Conservation (phyloP, 306 rosid genomes). For the Dalbergia cultrata region DNA sequence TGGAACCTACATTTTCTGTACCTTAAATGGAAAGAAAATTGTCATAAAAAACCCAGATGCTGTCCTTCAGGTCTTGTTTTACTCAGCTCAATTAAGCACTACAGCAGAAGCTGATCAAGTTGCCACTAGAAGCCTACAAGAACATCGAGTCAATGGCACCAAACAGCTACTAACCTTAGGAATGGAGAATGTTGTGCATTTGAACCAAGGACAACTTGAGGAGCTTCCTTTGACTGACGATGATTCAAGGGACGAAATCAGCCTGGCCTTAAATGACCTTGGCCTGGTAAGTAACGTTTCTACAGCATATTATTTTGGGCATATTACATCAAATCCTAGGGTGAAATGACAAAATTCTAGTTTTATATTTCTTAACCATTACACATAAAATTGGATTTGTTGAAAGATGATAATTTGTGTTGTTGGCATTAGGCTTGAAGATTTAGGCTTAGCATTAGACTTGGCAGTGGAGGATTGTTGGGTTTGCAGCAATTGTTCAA, state of each 20-base stretch:
- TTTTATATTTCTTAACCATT: background rate
- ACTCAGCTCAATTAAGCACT: constrained; percentile 55
- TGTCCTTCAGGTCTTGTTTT: constrained; percentile 71
- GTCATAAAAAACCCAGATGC: constrained; percentile 67
- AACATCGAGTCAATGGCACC: constrained; percentile 56
- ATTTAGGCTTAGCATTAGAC: background rate
- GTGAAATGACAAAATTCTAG: background rate
- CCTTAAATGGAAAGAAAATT: constrained; percentile 54
- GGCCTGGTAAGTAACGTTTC: constrained; percentile 63
- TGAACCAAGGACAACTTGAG: constrained; percentile 41
- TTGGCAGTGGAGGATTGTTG: background rate
- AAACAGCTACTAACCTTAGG: constrained; percentile 42
- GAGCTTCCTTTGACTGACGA: constrained; percentile 50
- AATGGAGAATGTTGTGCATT: constrained; percentile 39
- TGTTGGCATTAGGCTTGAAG: background rate
- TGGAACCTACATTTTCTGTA: constrained; percentile 73
- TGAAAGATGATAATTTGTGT: background rate
- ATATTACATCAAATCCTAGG: background rate
- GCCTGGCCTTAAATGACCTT: constrained; percentile 47
- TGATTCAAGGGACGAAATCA: background rate
- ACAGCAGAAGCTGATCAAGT: constrained; percentile 39
- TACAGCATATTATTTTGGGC: background rate
- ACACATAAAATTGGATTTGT: background rate
- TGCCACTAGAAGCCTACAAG: constrained; percentile 46
- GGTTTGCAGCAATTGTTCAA: background rate